Conservation (phyloP, 768 basidiomycete species). For the Amylocystis lapponica region DNA sequence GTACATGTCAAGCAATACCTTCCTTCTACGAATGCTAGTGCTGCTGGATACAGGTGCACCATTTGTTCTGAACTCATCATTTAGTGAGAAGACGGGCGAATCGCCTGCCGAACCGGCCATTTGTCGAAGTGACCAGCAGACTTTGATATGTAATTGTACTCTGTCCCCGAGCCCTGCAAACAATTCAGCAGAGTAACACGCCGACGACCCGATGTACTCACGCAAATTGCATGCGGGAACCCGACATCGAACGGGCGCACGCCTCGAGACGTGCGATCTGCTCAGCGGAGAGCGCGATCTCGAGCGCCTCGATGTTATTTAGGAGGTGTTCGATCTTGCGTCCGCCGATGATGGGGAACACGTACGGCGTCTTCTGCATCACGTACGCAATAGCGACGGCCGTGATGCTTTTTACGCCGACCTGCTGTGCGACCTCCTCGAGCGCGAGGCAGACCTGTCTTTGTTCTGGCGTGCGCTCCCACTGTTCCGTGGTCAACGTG, state of each 20-base stretch:
- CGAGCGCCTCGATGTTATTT: conserved; percentile 45
- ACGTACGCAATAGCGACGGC: conserved; percentile 47
- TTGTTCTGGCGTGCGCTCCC: conserved; percentile 45
- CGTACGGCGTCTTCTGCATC: conserved; percentile 46
- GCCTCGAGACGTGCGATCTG: conserved; percentile 42
- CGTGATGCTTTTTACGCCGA: conserved; percentile 29
- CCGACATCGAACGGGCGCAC: conserved; percentile 40
- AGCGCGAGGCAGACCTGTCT: conserved; percentile 36
- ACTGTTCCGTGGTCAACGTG: conserved; percentile 21
- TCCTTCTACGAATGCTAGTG: too few species aligned
- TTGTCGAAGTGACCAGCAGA: conserved; percentile 18
- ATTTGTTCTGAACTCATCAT: too few species aligned
- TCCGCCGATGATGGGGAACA: conserved; percentile 36
- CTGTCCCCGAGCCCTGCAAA: conserved; percentile 7
- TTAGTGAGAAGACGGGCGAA: too few species aligned
- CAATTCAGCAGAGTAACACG: background rate
- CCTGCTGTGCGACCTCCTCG: conserved; percentile 46
- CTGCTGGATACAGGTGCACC: too few species aligned
- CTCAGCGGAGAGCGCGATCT: conserved; percentile 36
- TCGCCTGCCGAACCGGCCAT: conserved; percentile 15
- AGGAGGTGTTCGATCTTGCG: conserved; percentile 46
- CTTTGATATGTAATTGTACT: conserved; percentile 1
- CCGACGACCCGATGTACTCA: background rate
- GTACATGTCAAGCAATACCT: too few species aligned
- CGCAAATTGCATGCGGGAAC: conserved; percentile 31